A percentile compares a stretch with the other conserved stretches of the same genome.
Evolutionary conservation across 495 filamentous ascomycete genomes (phyloP).

Genomic region (Penicillium turbatum): DNA sequence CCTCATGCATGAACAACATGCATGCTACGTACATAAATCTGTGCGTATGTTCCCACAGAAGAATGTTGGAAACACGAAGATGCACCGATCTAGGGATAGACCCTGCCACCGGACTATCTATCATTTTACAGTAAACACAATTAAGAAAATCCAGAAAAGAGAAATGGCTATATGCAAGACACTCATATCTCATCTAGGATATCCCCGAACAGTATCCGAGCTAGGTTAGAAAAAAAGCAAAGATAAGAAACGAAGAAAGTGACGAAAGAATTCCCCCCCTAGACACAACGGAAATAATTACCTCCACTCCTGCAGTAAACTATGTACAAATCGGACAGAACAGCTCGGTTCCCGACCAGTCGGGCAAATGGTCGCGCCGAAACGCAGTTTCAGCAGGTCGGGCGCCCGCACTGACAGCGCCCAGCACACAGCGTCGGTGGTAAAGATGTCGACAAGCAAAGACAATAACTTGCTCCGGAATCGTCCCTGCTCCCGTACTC

Average conservation of each 20-base stretch:
- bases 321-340: constrained; percentile 42
- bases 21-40: background rate
- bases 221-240: background rate
- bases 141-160: background rate
- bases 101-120: background rate
- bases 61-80: background rate
- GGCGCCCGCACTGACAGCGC: constrained; percentile 15
- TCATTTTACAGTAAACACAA: background rate
- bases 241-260: background rate
- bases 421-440: constrained; percentile 46
- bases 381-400: constrained; percentile 20
- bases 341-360: constrained; percentile 34
- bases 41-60: background rate
- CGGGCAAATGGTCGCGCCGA: constrained; percentile 21
- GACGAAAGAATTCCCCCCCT: constrained; percentile 5
- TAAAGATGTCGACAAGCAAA: constrained; percentile 55
- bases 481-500: background rate
- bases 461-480: constrained; percentile 39
- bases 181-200: constrained; percentile 1
- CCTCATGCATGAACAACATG: background rate
- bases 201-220: background rate
- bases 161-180: background rate
- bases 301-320: background rate
- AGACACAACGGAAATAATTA: constrained; percentile 19
- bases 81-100: background rate